A percentile compares a stretch with the other conserved stretches of the same genome.
Evolutionary conservation across 208 protist species (phyloP).

Genomic region (Leishmania tarentolae): DNA sequence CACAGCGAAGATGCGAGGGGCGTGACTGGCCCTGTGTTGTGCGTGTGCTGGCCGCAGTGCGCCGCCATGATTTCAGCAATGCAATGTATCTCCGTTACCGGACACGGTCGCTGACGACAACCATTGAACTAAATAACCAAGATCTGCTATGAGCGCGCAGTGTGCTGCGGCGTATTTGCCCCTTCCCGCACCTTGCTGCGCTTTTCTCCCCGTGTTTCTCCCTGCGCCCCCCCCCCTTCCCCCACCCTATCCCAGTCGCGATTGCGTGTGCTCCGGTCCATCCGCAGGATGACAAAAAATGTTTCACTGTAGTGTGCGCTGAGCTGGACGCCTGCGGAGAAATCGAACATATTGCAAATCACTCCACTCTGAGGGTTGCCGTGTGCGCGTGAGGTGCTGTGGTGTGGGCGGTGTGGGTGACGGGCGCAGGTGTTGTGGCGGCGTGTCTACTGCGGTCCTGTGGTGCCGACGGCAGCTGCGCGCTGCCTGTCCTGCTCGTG

Average conservation of each 20-base stretch:
- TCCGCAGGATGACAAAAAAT: slow-evolving; percentile 21
- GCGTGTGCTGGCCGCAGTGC: neutral
- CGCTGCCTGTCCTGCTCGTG: neutral
- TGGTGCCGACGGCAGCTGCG: slow-evolving; percentile 27
- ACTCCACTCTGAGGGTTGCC: slow-evolving; percentile 31
- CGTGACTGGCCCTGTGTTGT: neutral
- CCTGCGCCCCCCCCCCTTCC: neutral
- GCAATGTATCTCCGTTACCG: slow-evolving; percentile 49
- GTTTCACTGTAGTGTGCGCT: slow-evolving; percentile 34
- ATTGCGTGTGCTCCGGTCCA: neutral
- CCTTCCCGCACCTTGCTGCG: neutral
- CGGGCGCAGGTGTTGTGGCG: neutral
- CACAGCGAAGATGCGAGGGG: slow-evolving; percentile 41
- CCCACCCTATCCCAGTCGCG: too few relatives aligned
- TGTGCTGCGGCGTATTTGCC: neutral
- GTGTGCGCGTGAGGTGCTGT: neutral
- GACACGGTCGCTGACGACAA: slow-evolving; percentile 63
- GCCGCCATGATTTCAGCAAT: slow-evolving; percentile 16
- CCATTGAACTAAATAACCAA: slow-evolving; percentile 70
- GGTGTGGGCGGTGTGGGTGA: too few relatives aligned
- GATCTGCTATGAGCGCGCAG: slow-evolving; percentile 70
- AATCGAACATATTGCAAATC: slow-evolving; percentile 40
- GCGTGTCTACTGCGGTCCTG: neutral
- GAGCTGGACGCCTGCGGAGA: slow-evolving; percentile 34
- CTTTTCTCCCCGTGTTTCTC: neutral